Base-by-base conservation (phyloP, 129 eudicot species). In the Glebionis coronaria region DNA sequence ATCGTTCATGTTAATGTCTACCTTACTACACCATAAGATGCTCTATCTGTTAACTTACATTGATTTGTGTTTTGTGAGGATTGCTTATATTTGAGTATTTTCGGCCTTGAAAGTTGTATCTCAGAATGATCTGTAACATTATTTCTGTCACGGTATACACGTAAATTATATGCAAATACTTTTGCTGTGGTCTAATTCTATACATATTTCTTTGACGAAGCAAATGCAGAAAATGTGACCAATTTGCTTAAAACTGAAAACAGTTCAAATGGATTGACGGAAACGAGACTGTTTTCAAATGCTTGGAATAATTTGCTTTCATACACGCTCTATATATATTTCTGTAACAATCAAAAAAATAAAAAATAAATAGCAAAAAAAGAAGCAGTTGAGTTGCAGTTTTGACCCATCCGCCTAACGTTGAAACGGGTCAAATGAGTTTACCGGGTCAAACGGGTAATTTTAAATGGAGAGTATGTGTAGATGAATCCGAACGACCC, bases 1-100 rank as follows among this genome's bases (percentile, higher is more conserved):
- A 77, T 93, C 29, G 84, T 87, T 15, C 90, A 89, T 47, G 79
- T 93, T 35, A 86, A 82, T 50, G 83, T 93, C 14, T 89, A 78
- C 71, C 75, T 88, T 67, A 83, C 91, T 42, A 40, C 50, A 68
- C 73, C 76, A 42, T 78, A 76, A 71, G 51, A 49, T 12, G 5
- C 52, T 63, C 29, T 5, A 13, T 7, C 12, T 69, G 18, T 31
- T 27, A 29, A 29, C 10, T 40, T 42, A 49, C 27, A 12, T 56
- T 21, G 13, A 65, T 68, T 74, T 57, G 1, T 52, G 45, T 45
- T 57, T 78, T 76, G 29, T 56, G 31, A 35, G 60, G 45, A 9
- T 63, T 63, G 68, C 8, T 56, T 58, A 52, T 28, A 46, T 28
- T 77, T 52, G 58, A 59, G 46, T 75, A 4, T 14, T 45, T 67